Conservation (phyloP, 805 yeast species). For the Tetrapisispora arboricola region DNA sequence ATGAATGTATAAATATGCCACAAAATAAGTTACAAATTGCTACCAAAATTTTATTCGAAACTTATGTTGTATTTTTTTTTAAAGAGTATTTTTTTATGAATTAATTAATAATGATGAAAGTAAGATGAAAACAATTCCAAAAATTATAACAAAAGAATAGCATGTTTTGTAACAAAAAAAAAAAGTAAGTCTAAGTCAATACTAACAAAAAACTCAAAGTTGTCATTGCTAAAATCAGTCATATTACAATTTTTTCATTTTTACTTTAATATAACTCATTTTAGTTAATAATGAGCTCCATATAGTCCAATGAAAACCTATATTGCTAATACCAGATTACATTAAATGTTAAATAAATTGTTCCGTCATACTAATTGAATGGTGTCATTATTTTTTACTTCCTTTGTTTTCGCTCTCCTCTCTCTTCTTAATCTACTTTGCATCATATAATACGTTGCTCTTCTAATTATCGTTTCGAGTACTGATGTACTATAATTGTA, state of each 20-base stretch:
- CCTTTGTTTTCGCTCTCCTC: constrained; percentile 40
- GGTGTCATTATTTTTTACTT: neutral
- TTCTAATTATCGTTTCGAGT: constrained; percentile 62
- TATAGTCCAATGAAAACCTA: neutral
- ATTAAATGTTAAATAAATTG: neutral
- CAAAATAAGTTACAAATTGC: neutral
- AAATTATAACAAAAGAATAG: too few relatives aligned
- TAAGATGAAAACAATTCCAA: too few relatives aligned
- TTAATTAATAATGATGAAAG: too few relatives aligned
- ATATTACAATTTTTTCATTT: too few relatives aligned
- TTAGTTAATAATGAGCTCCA: neutral
- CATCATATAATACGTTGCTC: constrained; percentile 75
- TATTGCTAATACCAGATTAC: neutral
- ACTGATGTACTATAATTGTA: constrained; percentile 37
- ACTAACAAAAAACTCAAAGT: too few relatives aligned
- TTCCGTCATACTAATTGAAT: neutral
- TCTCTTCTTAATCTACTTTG: constrained; percentile 66
- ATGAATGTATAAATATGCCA: neutral
- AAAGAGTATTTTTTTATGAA: neutral
- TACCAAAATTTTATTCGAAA: neutral
- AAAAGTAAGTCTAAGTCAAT: too few relatives aligned
- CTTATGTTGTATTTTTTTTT: neutral
- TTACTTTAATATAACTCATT: too few relatives aligned
- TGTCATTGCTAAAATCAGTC: too few relatives aligned
- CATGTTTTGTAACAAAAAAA: too few relatives aligned